A percentile compares a stretch with the other conserved stretches of the same genome.
These are phyloP conservation scores for Gremmenia infestans DNA, from an alignment of 2,329 filamentous ascomycete species.

Conservation along the genomic window DNA sequence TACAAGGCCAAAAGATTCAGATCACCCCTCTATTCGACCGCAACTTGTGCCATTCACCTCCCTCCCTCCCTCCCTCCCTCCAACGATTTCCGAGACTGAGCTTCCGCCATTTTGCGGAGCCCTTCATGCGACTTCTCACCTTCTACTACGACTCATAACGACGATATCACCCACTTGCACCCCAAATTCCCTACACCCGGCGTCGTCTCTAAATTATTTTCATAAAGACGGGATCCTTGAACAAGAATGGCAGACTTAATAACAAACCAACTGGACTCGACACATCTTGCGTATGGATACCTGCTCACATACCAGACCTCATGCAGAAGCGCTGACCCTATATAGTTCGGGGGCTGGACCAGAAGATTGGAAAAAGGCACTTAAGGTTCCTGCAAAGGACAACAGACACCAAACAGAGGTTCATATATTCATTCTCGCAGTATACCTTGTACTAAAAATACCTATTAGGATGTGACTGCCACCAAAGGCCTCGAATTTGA, in stretches of 20 bases:
- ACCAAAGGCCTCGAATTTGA: constrained; percentile 98
- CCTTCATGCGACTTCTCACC: constrained; percentile 13
- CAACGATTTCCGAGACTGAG: neutral
- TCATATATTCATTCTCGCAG: constrained; percentile 5
- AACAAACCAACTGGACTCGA: constrained; percentile 52
- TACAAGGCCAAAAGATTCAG: constrained; percentile 1
- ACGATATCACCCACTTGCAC: neutral
- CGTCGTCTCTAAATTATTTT: constrained; percentile 1
- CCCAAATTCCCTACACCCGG: neutral
- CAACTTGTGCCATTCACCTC: constrained; percentile 7
- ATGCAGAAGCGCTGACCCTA: constrained; percentile 36
- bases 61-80: constrained; percentile 8
- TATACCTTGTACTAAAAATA: constrained; percentile 14
- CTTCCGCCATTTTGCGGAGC: constrained; percentile 1
- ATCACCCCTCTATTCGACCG: constrained; percentile 16
- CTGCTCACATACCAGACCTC: constrained; percentile 7
- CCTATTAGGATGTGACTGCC: constrained; percentile 82
- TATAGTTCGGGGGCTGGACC: constrained; percentile 39
- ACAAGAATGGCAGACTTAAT: constrained; percentile 40
- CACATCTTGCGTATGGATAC: constrained; percentile 41
- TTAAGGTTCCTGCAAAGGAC: constrained; percentile 71
- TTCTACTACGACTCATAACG: constrained; percentile 5
- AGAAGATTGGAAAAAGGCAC: constrained; percentile 68
- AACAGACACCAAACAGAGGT: constrained; percentile 78
- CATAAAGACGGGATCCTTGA: constrained; percentile 1